These are phyloP conservation scores for Simmondsia chinensis DNA, from an alignment of 148 eudicot genomes.

Conservation along the genomic window DNA sequence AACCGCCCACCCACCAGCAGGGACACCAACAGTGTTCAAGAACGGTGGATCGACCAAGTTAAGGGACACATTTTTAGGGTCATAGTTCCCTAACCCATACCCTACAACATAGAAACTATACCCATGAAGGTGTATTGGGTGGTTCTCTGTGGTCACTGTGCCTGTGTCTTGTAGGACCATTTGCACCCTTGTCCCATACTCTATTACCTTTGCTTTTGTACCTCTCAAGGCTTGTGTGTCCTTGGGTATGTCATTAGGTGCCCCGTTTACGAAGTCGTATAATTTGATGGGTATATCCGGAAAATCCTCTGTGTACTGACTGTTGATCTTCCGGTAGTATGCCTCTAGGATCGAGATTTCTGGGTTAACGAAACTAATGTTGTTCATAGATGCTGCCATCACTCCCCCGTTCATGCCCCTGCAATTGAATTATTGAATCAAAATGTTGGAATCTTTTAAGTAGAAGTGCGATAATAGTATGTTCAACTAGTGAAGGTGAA, in stretches of 20 bases:
- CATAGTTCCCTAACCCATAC: conserved; percentile 47
- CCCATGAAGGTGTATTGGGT: conserved; percentile 67
- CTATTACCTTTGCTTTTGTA: conserved; percentile 42
- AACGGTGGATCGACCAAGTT: conserved; percentile 61
- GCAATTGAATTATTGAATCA: no score
- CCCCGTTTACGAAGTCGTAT: conserved; percentile 56
- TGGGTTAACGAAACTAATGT: conserved; percentile 43
- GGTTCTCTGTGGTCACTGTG: conserved; percentile 51
- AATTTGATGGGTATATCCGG: conserved; percentile 38
- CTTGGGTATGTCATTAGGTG: conserved; percentile 45
- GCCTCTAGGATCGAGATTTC: conserved; percentile 51
- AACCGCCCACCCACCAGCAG: conserved; percentile 70
- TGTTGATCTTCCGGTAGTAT: conserved; percentile 39
- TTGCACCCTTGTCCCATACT: conserved; percentile 43
- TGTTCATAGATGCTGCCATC: conserved; percentile 67
- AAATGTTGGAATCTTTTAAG: no score
- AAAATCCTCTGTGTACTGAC: conserved; percentile 46
- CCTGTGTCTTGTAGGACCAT: conserved; percentile 59
- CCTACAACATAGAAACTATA: conserved; percentile 64
- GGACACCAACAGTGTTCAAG: conserved; percentile 58
- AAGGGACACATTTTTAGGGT: conserved; percentile 37
- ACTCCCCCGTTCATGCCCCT: conserved; percentile 37
- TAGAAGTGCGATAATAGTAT: no score
- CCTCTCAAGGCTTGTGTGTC: conserved; percentile 33
- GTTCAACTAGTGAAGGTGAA: no score